A percentile compares a stretch with the other conserved stretches of the same genome.
Evolutionary conservation across 2,329 filamentous ascomycete genomes (phyloP).

Genomic region (Venturia effusa): DNA sequence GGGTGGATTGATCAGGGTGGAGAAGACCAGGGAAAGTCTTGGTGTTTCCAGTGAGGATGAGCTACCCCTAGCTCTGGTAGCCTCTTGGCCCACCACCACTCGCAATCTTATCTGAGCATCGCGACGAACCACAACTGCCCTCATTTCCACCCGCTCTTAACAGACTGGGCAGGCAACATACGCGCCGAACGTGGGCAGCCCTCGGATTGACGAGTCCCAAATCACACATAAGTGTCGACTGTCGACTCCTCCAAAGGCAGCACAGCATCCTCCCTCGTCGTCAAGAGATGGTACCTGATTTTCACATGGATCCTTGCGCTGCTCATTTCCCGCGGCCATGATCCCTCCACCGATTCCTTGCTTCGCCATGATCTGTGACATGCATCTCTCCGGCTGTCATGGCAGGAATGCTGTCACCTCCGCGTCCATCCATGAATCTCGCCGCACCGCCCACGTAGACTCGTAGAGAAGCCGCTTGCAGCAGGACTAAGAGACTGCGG

Average conservation of each 20-base stretch:
- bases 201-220: neutral
- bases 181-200: neutral
- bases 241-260: neutral
- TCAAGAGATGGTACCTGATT: neutral
- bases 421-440: no score
- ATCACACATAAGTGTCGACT: neutral
- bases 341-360: neutral
- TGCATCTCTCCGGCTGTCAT: neutral
- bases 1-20: neutral
- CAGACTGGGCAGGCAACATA: neutral
- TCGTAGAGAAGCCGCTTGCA: neutral
- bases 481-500: neutral
- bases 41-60: no score
- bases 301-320: neutral
- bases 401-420: neutral
- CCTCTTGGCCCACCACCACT: neutral
- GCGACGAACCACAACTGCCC: neutral
- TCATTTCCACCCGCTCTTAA: neutral
- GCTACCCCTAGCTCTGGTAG: no score
- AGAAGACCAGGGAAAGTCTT: no score
- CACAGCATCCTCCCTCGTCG: neutral
- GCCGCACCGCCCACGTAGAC: neutral
- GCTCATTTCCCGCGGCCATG: neutral
- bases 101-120: neutral
- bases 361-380: neutral